These are phyloP conservation scores for Cicer chorassanicum DNA, from an alignment of 306 rosid genomes.

Conservation along the genomic window DNA sequence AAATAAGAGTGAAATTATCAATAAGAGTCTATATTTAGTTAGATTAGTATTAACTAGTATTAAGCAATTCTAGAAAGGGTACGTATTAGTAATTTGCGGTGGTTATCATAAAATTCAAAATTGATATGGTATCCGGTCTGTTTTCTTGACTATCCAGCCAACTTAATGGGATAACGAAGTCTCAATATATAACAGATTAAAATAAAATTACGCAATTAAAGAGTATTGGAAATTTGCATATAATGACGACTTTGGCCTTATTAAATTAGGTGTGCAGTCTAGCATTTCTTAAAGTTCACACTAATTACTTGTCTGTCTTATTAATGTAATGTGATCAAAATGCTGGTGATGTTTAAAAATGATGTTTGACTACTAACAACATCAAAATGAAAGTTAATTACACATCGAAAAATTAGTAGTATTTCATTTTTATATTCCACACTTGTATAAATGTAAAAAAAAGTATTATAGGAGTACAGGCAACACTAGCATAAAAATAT, in stretches of 20 bases:
- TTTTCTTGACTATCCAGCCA: conserved; percentile 57
- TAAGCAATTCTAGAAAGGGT: too few relatives aligned
- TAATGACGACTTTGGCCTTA: conserved; percentile 30
- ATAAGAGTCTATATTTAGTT: too few relatives aligned
- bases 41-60: too few relatives aligned
- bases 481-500: background rate
- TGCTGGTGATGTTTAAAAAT: conserved; percentile 29
- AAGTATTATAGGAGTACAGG: background rate
- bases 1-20: too few relatives aligned
- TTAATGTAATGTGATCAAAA: background rate
- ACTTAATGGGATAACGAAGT: conserved; percentile 46
- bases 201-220: conserved; percentile 46
- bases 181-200: conserved; percentile 39
- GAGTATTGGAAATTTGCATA: conserved; percentile 26
- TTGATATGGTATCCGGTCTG: conserved; percentile 51
- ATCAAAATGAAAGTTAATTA: background rate
- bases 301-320: conserved; percentile 41
- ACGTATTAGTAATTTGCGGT: too few relatives aligned
- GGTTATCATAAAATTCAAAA: too few relatives aligned
- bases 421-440: background rate
- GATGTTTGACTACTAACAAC: conserved; percentile 44
- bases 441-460: background rate
- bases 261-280: conserved; percentile 35
- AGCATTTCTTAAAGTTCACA: conserved; percentile 48
- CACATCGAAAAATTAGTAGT: background rate